phyloP scores from a whole-genome alignment of 164 flowering plant species.

The Cinnamomum micranthum region DNA sequence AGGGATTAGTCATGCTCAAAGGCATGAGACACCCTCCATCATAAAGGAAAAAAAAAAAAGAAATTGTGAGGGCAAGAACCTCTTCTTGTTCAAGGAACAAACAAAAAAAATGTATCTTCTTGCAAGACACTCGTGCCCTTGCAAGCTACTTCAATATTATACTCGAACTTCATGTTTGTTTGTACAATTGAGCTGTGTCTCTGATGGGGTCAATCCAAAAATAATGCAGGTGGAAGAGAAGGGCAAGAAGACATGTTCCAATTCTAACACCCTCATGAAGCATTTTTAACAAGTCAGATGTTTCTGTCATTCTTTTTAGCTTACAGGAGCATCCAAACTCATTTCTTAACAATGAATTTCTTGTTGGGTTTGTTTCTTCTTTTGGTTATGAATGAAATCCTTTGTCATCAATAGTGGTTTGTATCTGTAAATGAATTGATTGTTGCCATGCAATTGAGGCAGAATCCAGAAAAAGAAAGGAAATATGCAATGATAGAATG shows the following conservation, averaged over 20 bases:
- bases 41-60: rapidly evolving
- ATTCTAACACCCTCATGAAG: background rate
- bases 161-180: too few species aligned
- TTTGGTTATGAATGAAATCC: too few species aligned
- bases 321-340: background rate
- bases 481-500: too few species aligned
- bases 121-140: too few species aligned
- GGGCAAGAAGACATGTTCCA: background rate
- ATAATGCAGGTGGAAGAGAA: background rate
- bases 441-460: background rate
- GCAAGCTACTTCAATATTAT: too few species aligned
- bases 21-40: too few species aligned
- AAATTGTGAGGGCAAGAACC: too few species aligned
- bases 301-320: background rate
- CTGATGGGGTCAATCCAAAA: background rate
- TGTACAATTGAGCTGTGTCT: background rate
- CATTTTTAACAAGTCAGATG: background rate
- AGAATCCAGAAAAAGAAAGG: background rate
- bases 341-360: background rate
- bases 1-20: too few species aligned
- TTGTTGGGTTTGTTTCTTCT: too few species aligned
- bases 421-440: background rate
- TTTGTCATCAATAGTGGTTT: background rate
- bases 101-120: too few species aligned
- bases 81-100: too few species aligned